Evolutionary conservation across 2,329 filamentous ascomycete genomes (phyloP).

Genomic region (Pseudocercospora crystallina): DNA sequence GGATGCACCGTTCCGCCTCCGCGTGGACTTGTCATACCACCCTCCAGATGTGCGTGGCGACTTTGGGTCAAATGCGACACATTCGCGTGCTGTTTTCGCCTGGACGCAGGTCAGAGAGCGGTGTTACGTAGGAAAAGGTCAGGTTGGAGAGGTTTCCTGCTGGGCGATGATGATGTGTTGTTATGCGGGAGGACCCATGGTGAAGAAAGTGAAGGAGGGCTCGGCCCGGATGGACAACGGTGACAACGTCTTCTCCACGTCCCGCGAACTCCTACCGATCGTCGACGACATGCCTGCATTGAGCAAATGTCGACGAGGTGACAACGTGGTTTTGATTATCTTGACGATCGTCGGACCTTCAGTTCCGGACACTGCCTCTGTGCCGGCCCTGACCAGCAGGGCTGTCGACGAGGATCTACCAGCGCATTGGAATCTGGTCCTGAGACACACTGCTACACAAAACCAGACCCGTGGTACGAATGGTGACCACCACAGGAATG

Average conservation of each 20-base stretch:
- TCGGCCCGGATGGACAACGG: neutral
- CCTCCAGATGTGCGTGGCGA: neutral
- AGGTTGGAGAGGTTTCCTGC: neutral
- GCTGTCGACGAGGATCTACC: too few relatives aligned
- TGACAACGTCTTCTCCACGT: too few relatives aligned
- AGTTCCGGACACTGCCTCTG: neutral
- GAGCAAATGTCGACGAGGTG: neutral
- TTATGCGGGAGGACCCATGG: neutral
- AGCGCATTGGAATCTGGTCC: too few relatives aligned
- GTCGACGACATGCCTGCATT: constrained; percentile 2
- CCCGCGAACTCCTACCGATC: neutral
- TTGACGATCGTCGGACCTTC: constrained; percentile 7
- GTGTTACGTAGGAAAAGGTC: neutral
- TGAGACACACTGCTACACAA: too few relatives aligned
- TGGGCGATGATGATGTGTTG: constrained; percentile 5
- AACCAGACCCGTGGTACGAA: too few relatives aligned
- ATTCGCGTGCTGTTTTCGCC: neutral
- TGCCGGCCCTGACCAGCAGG: neutral
- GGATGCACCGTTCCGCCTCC: neutral
- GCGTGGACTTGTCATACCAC: neutral
- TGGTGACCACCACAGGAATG: too few relatives aligned
- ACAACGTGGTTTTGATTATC: constrained; percentile 19
- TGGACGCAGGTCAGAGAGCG: constrained; percentile 1
- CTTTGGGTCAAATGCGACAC: constrained; percentile 11
- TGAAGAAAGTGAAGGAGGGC: neutral